Evolutionary conservation across 2,329 filamentous ascomycete species (phyloP).

Genomic region (Aspergillus piperis): DNA sequence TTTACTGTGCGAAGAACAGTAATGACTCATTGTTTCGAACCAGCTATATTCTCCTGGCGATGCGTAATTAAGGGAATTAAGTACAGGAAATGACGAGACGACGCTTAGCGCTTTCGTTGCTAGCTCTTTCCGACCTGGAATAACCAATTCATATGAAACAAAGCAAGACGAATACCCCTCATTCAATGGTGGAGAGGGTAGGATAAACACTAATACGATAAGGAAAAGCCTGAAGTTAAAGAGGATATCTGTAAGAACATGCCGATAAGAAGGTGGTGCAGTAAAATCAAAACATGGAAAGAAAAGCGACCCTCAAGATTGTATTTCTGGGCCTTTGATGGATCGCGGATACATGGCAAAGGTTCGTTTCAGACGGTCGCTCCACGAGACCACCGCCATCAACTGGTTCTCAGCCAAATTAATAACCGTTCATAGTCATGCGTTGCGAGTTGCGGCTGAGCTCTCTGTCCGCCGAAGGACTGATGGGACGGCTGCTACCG

Average conservation of each 20-base stretch:
- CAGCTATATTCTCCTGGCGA: conserved; percentile 27
- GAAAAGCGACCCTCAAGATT: conserved; percentile 19
- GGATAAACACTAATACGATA: conserved; percentile 23
- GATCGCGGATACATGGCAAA: conserved; percentile 19
- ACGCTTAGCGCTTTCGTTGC: conserved; percentile 29
- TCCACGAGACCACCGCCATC: conserved; percentile 22
- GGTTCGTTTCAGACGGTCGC: conserved; percentile 21
- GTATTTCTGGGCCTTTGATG: conserved; percentile 13
- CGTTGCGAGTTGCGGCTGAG: conserved; percentile 95
- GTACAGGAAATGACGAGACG: conserved; percentile 36
- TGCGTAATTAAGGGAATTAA: conserved; percentile 38
- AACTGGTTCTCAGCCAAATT: conserved; percentile 38
- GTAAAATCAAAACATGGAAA: conserved; percentile 20
- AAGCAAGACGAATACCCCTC: conserved; percentile 26
- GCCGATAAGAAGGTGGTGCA: conserved; percentile 34
- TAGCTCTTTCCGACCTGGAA: conserved; percentile 31
- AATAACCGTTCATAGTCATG: conserved; percentile 99
- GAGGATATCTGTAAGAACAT: conserved; percentile 43
- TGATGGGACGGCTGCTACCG: conserved; percentile 83
- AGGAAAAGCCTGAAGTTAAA: conserved; percentile 33
- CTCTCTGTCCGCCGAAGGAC: conserved; percentile 89
- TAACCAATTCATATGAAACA: conserved; percentile 30
- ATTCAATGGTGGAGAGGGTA: conserved; percentile 19
- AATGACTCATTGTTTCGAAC: conserved; percentile 9
- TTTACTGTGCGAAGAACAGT: neutral